Evolutionary conservation across 2,329 filamentous ascomycete species (phyloP).

Genomic region (Corinectria fuckeliana): DNA sequence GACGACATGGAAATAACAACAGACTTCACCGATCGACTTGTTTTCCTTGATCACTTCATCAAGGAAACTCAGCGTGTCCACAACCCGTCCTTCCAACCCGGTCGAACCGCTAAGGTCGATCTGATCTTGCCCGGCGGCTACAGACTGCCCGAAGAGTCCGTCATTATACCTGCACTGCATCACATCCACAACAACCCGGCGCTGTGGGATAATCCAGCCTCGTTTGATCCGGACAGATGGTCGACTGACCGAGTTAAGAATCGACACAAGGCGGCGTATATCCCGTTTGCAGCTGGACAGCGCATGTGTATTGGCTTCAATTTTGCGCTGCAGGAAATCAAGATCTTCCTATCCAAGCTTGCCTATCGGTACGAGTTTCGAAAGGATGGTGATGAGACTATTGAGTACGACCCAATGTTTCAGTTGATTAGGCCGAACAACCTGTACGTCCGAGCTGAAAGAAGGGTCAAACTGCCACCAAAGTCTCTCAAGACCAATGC

Average conservation of each 20-base stretch:
- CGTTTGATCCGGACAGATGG: constrained; percentile 68
- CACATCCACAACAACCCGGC: constrained; percentile 60
- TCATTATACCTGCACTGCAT: constrained; percentile 61
- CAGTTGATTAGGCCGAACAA: constrained; percentile 63
- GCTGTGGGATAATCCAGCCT: constrained; percentile 63
- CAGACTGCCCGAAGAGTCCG: constrained; percentile 55
- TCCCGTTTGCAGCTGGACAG: constrained; percentile 64
- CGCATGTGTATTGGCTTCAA: constrained; percentile 70
- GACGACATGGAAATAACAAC: constrained; percentile 53
- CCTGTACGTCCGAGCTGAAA: constrained; percentile 58
- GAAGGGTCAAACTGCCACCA: constrained; percentile 56
- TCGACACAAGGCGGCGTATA: constrained; percentile 59
- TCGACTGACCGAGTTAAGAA: constrained; percentile 59
- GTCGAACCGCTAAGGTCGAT: constrained; percentile 61
- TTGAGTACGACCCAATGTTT: constrained; percentile 67
- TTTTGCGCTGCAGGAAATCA: constrained; percentile 67
- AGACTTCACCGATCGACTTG: constrained; percentile 55
- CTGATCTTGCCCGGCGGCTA: constrained; percentile 66
- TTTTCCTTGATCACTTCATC: constrained; percentile 63
- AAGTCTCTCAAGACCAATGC: too few relatives aligned
- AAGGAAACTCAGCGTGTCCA: constrained; percentile 67
- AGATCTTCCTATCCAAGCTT: constrained; percentile 64
- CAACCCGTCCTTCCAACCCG: constrained; percentile 67
- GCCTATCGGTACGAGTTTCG: constrained; percentile 66
- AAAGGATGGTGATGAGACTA: constrained; percentile 54